phyloP scores from a whole-genome alignment of 202 grass and related monocot species.

The Zoysia matrella region DNA sequence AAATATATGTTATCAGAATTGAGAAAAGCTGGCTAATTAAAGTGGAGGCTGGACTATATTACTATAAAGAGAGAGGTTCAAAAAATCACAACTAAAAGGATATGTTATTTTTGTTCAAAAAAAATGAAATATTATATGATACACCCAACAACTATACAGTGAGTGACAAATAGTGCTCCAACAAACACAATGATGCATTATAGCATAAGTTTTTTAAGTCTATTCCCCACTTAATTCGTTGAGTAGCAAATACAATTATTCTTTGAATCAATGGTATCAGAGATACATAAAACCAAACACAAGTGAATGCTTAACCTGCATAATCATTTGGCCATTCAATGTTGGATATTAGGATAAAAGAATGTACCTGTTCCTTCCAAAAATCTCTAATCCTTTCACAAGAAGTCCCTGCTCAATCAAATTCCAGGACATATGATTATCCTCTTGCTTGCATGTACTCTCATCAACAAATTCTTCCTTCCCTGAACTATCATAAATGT shows the following conservation, averaged over 20 bases:
- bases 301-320: background rate
- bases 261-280: background rate
- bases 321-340: background rate
- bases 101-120: background rate
- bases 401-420: slow-evolving; percentile 86
- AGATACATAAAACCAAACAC: background rate
- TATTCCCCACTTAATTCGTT: background rate
- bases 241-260: background rate
- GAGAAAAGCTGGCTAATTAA: background rate
- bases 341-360: slow-evolving; percentile 15
- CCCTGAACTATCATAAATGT: slow-evolving; percentile 63
- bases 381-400: slow-evolving; percentile 91
- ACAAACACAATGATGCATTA: background rate
- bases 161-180: background rate
- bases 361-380: slow-evolving; percentile 79
- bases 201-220: background rate
- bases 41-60: background rate
- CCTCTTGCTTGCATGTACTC: slow-evolving; percentile 63
- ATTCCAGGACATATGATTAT: slow-evolving; percentile 69
- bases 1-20: background rate
- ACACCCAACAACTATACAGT: background rate
- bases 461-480: slow-evolving; percentile 82
- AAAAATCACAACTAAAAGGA: background rate
- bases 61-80: background rate
- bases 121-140: background rate